Evolutionary conservation across 306 rosid genomes (phyloP).

Genomic region (Cicer arietinum): DNA sequence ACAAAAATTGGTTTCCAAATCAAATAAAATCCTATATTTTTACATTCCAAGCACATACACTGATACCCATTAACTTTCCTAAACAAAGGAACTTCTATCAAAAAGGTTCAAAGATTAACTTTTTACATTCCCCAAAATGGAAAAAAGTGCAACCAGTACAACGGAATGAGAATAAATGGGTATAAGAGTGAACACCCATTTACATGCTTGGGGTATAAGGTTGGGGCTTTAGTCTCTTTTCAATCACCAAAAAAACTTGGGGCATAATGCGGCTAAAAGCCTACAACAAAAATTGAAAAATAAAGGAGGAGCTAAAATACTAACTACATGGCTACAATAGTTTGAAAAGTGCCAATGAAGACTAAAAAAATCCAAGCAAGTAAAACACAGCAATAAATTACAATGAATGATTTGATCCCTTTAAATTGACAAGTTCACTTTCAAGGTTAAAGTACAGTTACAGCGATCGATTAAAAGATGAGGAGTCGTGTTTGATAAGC

Average conservation of each 20-base stretch:
- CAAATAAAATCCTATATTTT: background rate
- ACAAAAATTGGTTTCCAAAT: conserved; percentile 5
- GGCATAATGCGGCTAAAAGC: background rate
- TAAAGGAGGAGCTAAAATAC: background rate
- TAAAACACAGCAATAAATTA: background rate
- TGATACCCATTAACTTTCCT: background rate
- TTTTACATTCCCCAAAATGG: conserved; percentile 13
- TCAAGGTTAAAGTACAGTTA: background rate
- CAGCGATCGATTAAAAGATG: background rate
- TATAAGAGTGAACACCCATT: conserved; percentile 16
- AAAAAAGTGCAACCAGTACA: conserved; percentile 25
- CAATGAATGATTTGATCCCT: background rate
- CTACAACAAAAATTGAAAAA: background rate
- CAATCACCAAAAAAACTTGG: no score
- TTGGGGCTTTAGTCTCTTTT: no score
- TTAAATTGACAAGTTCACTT: background rate
- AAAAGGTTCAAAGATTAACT: conserved; percentile 6
- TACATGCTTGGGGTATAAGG: background rate
- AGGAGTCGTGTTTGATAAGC: background rate
- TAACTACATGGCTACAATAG: background rate
- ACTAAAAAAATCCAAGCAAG: background rate
- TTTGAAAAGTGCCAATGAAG: background rate
- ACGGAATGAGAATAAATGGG: conserved; percentile 9
- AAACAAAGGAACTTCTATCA: conserved; percentile 18
- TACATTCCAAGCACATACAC: conserved; percentile 6